Base-by-base conservation (phyloP, 129 eudicot genomes). In the Helianthus tuberosus region DNA sequence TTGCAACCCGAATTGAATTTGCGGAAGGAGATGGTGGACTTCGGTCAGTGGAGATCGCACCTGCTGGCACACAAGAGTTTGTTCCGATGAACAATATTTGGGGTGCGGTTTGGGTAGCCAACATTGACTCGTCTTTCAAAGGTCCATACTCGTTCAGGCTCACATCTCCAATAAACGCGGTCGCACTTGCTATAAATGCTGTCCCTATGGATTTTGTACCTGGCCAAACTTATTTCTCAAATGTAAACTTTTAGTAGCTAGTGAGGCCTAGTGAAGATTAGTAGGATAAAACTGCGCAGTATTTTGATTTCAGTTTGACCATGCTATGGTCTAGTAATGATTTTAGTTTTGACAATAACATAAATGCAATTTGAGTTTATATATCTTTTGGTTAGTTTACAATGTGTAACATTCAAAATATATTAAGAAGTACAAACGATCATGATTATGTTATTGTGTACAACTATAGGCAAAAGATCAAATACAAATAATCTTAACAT, bases 81-180 rank as follows among this genome's bases (percentile, higher is more conserved):
- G 14, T 63, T 32, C 20, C 68, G 3, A 85, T 85, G 93, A 63
- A 51, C 11, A 81, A 76, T 27, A 6, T 67, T 2, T 88, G 84
- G 84, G 90, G 90, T 14, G 89, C 90, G 15, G 87, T 83, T 48
- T 88, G 87, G 86, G 81, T 46, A 59, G 64, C 50, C 11, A 66
- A 88, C 50, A 13, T 63, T 0, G 62, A 69, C 15, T 38, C 77
- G 2, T 60, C 61, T 12, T 48, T 70, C 12, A 43, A 44, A 0
- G 69, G 70, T 7, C 90, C 90, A 1, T 88, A 53, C 58, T 73
- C 90, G 10, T 74, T 88, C 54, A 77, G 68, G 80, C 69, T 85
- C 14, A 83, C 76, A 3, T 53, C 75, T 16, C 38, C 67, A 2
- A 62, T 16, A 1, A 72, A 44, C 2, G 68, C 57, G 27, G 74